phyloP scores from a whole-genome alignment of 441 rosid species.

The Populus trichocarpa region DNA sequence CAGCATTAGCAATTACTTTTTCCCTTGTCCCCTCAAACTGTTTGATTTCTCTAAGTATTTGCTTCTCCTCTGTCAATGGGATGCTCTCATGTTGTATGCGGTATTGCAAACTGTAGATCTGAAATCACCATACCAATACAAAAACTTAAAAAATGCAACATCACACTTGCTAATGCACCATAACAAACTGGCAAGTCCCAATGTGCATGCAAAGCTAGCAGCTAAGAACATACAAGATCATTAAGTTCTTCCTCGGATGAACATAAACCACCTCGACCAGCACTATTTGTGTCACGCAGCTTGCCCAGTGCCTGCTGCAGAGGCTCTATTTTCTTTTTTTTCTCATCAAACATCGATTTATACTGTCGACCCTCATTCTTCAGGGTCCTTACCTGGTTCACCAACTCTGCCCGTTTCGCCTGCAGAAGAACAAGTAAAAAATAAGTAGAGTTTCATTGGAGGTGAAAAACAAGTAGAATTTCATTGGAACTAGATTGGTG shows the following conservation, averaged over 20 bases:
- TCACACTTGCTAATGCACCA: background rate
- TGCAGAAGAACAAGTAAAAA: conserved; percentile 27
- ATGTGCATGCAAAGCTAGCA: conserved; percentile 6
- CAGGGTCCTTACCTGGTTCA: conserved; percentile 48
- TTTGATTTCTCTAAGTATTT: conserved; percentile 83
- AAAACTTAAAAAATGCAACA: conserved; percentile 6
- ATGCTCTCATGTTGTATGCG: conserved; percentile 94
- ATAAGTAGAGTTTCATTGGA: background rate
- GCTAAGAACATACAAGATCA: conserved; percentile 47
- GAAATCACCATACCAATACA: conserved; percentile 28
- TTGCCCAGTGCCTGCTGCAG: conserved; percentile 91
- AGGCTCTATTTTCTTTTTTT: conserved; percentile 78
- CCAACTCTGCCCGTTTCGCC: conserved; percentile 54
- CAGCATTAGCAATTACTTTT: conserved; percentile 80
- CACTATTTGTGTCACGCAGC: conserved; percentile 48
- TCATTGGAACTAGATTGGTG: background rate
- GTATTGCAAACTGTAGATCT: conserved; percentile 80
- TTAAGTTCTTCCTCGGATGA: conserved; percentile 93
- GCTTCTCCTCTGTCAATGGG: conserved; percentile 86
- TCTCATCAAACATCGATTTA: conserved; percentile 54
- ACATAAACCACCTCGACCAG: conserved; percentile 66
- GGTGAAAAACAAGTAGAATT: conserved; percentile 4
- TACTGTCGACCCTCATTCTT: conserved; percentile 58
- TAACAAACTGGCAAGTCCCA: background rate
- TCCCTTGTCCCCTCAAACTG: conserved; percentile 94